phyloP scores from a whole-genome alignment of 2,329 filamentous ascomycete species.

The Pseudogymnoascus sp. region DNA sequence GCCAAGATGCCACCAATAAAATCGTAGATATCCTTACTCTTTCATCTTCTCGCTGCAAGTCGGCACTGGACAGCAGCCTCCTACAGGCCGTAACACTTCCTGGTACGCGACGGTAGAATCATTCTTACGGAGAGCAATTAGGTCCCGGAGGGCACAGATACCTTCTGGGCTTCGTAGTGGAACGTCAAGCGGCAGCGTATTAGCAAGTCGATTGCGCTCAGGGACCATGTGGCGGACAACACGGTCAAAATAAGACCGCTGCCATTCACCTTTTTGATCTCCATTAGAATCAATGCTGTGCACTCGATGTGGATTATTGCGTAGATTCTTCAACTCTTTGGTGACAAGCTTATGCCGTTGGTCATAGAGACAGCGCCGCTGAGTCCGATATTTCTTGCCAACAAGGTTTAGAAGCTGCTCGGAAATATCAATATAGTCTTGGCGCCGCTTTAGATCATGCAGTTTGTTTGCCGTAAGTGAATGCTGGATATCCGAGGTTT shows the following conservation, averaged over 20 bases:
- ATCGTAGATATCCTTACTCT: neutral
- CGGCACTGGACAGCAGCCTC: neutral
- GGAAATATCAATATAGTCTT: neutral
- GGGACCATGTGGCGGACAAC: conserved; percentile 10
- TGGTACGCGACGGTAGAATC: conserved; percentile 10
- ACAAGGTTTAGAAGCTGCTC: conserved; percentile 8
- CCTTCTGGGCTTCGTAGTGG: conserved; percentile 11
- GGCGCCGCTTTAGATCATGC: conserved; percentile 11
- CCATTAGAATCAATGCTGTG: conserved; percentile 5
- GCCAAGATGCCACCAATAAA: neutral
- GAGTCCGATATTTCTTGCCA: conserved; percentile 9
- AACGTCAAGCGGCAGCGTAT: neutral
- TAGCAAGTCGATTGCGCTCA: conserved; percentile 11
- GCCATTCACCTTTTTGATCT: neutral
- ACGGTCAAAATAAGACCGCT: conserved; percentile 11
- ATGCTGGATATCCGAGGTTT: conserved; percentile 9
- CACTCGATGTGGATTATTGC: conserved; percentile 10
- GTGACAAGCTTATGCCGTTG: conserved; percentile 8
- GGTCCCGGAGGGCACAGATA: neutral
- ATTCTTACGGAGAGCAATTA: conserved; percentile 11
- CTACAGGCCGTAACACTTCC: neutral
- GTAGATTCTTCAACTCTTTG: conserved; percentile 11
- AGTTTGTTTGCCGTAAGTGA: conserved; percentile 11
- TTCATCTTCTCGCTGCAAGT: neutral
- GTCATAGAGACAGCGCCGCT: conserved; percentile 8